These are phyloP conservation scores for Moricandia arvensis DNA, from an alignment of 345 rosid genomes.

Conservation along the genomic window DNA sequence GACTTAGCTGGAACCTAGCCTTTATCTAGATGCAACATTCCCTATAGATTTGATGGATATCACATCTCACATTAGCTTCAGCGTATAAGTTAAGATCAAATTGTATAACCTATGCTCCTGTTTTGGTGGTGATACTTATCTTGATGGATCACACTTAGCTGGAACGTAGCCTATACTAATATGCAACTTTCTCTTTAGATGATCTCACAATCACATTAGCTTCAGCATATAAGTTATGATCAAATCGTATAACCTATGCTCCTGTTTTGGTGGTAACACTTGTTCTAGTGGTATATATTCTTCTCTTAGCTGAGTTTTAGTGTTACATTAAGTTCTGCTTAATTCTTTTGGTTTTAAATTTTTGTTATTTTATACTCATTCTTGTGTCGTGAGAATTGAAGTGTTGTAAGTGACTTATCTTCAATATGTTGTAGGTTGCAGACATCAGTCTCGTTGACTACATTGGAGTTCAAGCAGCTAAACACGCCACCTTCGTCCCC, in stretches of 20 bases:
- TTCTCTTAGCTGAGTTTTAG: background rate
- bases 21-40: background rate
- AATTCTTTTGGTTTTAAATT: background rate
- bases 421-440: slow-evolving; percentile 39
- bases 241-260: background rate
- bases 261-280: background rate
- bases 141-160: background rate
- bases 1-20: background rate
- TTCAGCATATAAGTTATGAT: too few species aligned
- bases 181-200: background rate
- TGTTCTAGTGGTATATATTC: background rate
- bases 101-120: background rate
- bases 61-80: background rate
- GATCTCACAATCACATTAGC: background rate
- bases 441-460: slow-evolving; percentile 71
- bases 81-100: background rate
- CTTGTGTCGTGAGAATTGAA: background rate
- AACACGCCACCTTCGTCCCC: slow-evolving; percentile 73
- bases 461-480: slow-evolving; percentile 59
- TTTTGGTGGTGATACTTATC: background rate
- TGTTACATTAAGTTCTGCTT: background rate
- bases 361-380: background rate
- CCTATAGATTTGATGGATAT: background rate
- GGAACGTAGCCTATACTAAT: background rate
- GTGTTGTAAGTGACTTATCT: background rate